These are phyloP conservation scores for Conticribra weissflogii DNA, from an alignment of 108 stramenopile genomes.

Conservation along the genomic window DNA sequence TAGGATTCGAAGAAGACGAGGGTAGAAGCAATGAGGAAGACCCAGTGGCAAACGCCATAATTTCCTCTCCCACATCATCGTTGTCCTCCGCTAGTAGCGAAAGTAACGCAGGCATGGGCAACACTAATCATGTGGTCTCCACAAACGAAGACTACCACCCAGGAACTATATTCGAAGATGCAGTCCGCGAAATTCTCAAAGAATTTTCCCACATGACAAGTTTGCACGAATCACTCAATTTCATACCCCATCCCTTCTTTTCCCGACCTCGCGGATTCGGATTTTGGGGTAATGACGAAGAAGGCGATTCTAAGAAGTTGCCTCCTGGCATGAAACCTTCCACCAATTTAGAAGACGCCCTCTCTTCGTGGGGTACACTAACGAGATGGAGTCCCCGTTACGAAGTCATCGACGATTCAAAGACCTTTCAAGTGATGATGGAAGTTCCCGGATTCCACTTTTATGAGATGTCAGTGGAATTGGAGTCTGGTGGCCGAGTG, in stretches of 20 bases:
- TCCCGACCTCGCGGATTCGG: conserved; percentile 5
- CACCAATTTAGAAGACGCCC: too few species aligned
- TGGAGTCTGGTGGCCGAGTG: conserved; percentile 37
- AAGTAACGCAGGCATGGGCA: background rate
- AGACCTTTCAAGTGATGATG: conserved; percentile 53
- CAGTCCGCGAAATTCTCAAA: conserved; percentile 11
- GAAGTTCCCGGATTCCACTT: conserved; percentile 68
- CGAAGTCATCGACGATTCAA: conserved; percentile 58
- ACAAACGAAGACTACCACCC: background rate
- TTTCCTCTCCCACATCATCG: background rate
- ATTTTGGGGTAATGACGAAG: background rate
- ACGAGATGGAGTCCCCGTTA: conserved; percentile 53
- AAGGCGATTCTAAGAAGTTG: background rate
- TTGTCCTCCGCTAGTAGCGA: background rate
- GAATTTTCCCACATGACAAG: conserved; percentile 24
- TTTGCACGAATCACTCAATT: conserved; percentile 3
- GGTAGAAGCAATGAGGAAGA: too few species aligned
- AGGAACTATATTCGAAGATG: conserved; percentile 3
- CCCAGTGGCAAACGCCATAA: too few species aligned
- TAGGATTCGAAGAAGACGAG: too few species aligned
- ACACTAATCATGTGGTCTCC: background rate
- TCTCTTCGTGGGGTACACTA: conserved; percentile 8
- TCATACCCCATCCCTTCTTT: conserved; percentile 6
- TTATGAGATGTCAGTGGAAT: conserved; percentile 34
- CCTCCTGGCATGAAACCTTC: too few species aligned